These are phyloP conservation scores for Grosmannia serpens DNA, from an alignment of 2,329 filamentous ascomycete species.

Conservation along the genomic window DNA sequence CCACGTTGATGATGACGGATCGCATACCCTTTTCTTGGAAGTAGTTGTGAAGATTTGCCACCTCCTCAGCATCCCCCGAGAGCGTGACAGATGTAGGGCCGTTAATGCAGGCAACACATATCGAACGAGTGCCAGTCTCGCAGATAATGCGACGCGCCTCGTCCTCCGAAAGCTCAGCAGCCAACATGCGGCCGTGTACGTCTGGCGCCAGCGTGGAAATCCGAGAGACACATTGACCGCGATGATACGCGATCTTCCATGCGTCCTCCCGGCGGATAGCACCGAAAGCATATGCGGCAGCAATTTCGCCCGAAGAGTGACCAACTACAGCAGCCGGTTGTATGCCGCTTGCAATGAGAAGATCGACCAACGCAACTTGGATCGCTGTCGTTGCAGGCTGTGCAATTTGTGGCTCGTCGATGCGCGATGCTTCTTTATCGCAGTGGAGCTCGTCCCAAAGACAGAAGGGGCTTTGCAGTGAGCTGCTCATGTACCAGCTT, in stretches of 20 bases:
- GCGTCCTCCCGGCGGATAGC: slow-evolving; percentile 17
- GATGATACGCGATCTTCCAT: slow-evolving; percentile 21
- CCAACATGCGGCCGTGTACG: slow-evolving; percentile 33
- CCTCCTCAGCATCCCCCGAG: slow-evolving; percentile 15
- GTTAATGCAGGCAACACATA: slow-evolving; percentile 22
- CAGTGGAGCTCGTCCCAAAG: slow-evolving; percentile 12
- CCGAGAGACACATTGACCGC: slow-evolving; percentile 18
- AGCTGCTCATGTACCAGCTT: slow-evolving; percentile 15
- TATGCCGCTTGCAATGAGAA: slow-evolving; percentile 18
- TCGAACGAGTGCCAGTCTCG: slow-evolving; percentile 11
- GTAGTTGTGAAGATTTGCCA: slow-evolving; percentile 4
- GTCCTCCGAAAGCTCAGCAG: slow-evolving; percentile 25
- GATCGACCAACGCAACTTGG: slow-evolving; percentile 23
- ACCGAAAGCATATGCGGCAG: slow-evolving; percentile 22
- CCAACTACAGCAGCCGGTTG: slow-evolving; percentile 18
- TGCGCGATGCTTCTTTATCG: slow-evolving; percentile 7
- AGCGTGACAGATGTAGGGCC: slow-evolving; percentile 24
- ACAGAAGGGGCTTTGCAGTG: slow-evolving; percentile 14
- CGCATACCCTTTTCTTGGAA: slow-evolving; percentile 7
- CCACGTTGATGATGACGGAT: slow-evolving; percentile 12
- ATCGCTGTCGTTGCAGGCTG: slow-evolving; percentile 21
- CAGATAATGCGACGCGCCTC: slow-evolving; percentile 20
- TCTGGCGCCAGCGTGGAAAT: slow-evolving; percentile 10
- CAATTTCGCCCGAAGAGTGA: slow-evolving; percentile 26
- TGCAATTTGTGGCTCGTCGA: slow-evolving; percentile 18